Evolutionary conservation across 305 asterid species (phyloP).

Genomic region (Solanum hybrid): DNA sequence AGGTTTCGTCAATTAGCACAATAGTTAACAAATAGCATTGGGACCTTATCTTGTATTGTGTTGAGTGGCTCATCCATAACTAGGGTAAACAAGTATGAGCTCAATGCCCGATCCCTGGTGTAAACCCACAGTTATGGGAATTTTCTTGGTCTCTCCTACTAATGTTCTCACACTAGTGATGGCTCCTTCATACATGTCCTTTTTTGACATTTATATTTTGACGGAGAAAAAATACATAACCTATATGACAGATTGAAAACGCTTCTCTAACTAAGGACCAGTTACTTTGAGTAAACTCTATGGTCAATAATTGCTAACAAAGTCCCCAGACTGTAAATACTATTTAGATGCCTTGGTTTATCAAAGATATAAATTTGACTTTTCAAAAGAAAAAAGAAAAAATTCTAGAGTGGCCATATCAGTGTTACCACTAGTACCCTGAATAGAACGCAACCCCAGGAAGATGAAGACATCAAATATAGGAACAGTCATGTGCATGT

Average conservation of each 20-base stretch:
- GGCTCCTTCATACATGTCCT: neutral
- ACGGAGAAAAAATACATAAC: neutral
- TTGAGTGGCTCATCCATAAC: neutral
- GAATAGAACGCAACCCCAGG: neutral
- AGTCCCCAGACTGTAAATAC: neutral
- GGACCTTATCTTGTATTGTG: neutral
- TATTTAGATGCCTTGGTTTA: neutral
- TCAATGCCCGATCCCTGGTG: neutral
- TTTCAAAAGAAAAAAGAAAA: neutral
- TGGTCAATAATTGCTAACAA: neutral
- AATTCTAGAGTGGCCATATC: neutral
- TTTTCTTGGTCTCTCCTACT: neutral
- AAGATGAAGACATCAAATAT: neutral
- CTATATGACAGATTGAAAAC: neutral
- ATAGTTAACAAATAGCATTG: neutral
- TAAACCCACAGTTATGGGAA: neutral
- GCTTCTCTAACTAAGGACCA: neutral
- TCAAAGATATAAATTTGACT: neutral
- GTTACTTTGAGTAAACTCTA: neutral
- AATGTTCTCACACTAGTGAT: neutral
- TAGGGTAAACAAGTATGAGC: neutral
- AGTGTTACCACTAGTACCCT: neutral
- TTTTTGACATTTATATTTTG: neutral
- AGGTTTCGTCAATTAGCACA: neutral
- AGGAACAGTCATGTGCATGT: neutral